These are phyloP conservation scores for Rhizopus stolonifer DNA, from an alignment of 371 early-diverging fungal species.

Conservation along the genomic window DNA sequence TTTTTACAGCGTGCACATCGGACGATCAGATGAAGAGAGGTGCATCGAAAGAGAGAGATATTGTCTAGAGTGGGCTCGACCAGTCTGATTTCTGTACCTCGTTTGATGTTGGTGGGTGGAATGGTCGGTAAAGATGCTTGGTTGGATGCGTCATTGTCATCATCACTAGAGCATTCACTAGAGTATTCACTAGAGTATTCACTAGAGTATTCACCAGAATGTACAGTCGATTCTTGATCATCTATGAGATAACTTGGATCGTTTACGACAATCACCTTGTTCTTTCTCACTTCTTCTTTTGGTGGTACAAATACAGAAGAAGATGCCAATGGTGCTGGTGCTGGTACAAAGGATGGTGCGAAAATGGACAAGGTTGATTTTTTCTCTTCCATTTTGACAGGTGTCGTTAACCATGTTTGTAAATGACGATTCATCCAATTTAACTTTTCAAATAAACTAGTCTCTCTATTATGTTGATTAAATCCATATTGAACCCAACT, in stretches of 20 bases:
- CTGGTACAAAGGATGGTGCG: too few relatives aligned
- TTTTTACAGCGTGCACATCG: conserved; percentile 76
- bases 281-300: conserved; percentile 14
- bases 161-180: too few relatives aligned
- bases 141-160: conserved; percentile 26
- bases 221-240: too few relatives aligned
- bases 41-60: conserved; percentile 64
- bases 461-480: conserved; percentile 35
- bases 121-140: background rate
- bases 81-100: conserved; percentile 72
- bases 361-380: too few relatives aligned
- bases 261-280: conserved; percentile 34
- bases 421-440: conserved; percentile 71
- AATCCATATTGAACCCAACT: conserved; percentile 55
- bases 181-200: too few relatives aligned
- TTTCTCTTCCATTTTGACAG: background rate
- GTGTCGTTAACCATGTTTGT: conserved; percentile 19
- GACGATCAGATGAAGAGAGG: conserved; percentile 59
- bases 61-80: conserved; percentile 55
- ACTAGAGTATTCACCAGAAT: too few relatives aligned
- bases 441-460: conserved; percentile 53
- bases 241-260: conserved; percentile 26
- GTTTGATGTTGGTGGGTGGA: conserved; percentile 35
- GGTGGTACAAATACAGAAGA: conserved; percentile 3
- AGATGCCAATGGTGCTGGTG: too few relatives aligned